Percentiles rank a stretch among this genome's conserved stretches.
Conservation (phyloP, 2,329 filamentous ascomycete species). For the Xylariaceae sp. region DNA sequence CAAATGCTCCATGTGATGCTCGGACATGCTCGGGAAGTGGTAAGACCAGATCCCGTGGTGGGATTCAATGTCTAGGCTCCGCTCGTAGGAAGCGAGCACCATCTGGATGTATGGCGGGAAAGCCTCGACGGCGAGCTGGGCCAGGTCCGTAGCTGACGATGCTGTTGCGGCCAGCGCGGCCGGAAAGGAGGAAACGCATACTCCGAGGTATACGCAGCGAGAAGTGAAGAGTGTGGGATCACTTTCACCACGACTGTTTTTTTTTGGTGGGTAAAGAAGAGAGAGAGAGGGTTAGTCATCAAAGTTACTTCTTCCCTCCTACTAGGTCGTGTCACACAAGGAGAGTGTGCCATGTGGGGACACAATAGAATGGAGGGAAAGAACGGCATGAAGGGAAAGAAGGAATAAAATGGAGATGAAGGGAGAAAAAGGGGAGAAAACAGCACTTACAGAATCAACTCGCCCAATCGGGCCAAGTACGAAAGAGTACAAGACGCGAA, state of each 20-base stretch:
- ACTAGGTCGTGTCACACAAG: too few species aligned
- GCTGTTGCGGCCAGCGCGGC: constrained; percentile 15
- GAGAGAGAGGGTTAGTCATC: too few species aligned
- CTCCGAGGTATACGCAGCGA: constrained; percentile 9
- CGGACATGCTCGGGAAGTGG: constrained; percentile 8
- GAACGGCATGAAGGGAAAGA: too few species aligned
- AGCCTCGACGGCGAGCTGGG: constrained; percentile 10
- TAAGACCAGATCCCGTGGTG: constrained; percentile 16
- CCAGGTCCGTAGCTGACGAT: constrained; percentile 11
- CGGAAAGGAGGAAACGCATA: constrained; percentile 16
- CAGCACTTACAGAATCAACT: constrained; percentile 14
- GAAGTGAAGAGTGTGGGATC: constrained; percentile 12
- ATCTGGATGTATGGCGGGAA: constrained; percentile 14
- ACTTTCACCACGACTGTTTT: constrained; percentile 8
- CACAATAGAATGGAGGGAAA: too few species aligned
- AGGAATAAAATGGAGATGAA: too few species aligned
- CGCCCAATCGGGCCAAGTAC: constrained; percentile 15
- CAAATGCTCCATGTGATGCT: constrained; percentile 4
- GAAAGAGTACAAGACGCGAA: constrained; percentile 13
- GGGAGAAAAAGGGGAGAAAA: neutral
- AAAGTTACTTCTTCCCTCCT: too few species aligned
- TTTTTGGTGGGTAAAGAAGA: too few species aligned
- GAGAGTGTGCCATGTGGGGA: too few species aligned
- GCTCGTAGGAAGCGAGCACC: constrained; percentile 8
- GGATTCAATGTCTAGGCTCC: constrained; percentile 12